phyloP scores from a whole-genome alignment of 306 rosid species.

The Castanea sativa region DNA sequence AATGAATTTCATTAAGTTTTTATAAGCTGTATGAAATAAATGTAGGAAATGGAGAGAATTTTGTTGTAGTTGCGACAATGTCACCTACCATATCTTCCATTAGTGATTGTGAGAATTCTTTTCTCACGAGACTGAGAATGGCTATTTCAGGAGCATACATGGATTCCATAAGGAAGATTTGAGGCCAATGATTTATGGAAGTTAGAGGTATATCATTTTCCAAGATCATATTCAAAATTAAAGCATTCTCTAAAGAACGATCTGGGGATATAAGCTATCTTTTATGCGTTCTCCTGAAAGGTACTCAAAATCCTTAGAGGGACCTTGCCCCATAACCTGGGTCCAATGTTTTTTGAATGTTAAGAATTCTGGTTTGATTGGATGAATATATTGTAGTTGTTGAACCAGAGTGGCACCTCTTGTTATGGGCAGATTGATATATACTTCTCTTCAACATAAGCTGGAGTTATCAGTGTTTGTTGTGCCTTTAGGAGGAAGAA shows the following conservation, averaged over 20 bases:
- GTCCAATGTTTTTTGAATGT: not conserved
- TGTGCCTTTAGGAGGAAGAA: not conserved
- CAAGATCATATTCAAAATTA: too few relatives aligned
- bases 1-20: conserved; percentile 41
- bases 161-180: conserved; percentile 45
- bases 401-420: not conserved
- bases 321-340: not conserved
- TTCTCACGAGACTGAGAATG: conserved; percentile 44
- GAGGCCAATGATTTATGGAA: conserved; percentile 1
- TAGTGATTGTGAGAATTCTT: conserved; percentile 33
- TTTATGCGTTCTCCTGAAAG: too few relatives aligned
- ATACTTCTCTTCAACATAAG: not conserved
- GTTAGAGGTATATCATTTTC: not conserved
- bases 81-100: conserved; percentile 31
- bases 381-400: not conserved
- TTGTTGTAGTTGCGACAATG: conserved; percentile 55
- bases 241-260: too few relatives aligned
- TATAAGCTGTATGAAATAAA: conserved; percentile 59
- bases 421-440: not conserved
- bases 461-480: not conserved
- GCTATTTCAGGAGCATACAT: conserved; percentile 54
- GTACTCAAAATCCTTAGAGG: not conserved
- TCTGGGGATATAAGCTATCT: too few relatives aligned
- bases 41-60: conserved; percentile 74
- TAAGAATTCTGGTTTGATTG: not conserved